Percentiles rank a stretch among this genome's conserved stretches.
Evolutionary conservation across 768 basidiomycete species (phyloP).

Genomic region (Auriscalpium vulgare): DNA sequence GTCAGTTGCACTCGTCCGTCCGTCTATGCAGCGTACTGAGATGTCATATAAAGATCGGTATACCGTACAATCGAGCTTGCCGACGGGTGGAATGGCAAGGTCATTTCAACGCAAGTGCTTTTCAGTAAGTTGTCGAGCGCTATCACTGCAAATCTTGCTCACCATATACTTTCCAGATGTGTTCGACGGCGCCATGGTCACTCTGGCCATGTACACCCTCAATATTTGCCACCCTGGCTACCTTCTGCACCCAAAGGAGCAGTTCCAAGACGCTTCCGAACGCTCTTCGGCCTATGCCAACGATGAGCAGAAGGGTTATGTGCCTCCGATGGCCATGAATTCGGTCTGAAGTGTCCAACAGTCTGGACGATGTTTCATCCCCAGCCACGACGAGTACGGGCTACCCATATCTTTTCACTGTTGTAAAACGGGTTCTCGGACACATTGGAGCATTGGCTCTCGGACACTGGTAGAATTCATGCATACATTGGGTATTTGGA

Average conservation of each 20-base stretch:
- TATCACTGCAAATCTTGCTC: background rate
- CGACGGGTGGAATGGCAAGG: constrained; percentile 5
- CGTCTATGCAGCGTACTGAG: background rate
- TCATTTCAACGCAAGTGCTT: constrained; percentile 5
- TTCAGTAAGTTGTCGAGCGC: constrained; percentile 4
- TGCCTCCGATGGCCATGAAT: no score
- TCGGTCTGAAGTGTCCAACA: no score
- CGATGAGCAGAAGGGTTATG: no score
- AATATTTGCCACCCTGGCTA: constrained; percentile 7
- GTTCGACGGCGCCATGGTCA: constrained; percentile 11
- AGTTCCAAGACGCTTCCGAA: no score
- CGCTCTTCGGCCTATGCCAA: no score
- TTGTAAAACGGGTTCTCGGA: no score
- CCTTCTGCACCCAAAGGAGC: background rate
- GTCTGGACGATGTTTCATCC: no score
- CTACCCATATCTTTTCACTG: no score
- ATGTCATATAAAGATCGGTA: background rate
- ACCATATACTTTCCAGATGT: background rate
- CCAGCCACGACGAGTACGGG: no score
- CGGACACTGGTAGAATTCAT: no score
- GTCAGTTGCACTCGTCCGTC: background rate
- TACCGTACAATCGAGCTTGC: constrained; percentile 9
- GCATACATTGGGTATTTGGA: no score
- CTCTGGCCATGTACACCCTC: constrained; percentile 7
- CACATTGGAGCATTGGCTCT: no score